phyloP scores from a whole-genome alignment of 2,329 filamentous ascomycete species.

The Dactylellina sp. region DNA sequence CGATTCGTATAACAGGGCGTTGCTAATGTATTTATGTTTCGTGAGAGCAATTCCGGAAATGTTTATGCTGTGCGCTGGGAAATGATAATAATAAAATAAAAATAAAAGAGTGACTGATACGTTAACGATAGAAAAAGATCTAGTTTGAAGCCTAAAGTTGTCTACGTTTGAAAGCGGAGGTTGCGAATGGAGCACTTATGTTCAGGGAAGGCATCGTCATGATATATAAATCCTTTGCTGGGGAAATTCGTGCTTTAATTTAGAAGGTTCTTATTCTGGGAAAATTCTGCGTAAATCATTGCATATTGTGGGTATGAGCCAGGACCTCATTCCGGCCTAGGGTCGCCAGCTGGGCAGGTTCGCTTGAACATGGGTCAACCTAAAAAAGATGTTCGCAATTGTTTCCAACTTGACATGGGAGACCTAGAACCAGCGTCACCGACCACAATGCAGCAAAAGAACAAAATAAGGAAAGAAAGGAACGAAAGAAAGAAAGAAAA shows the following conservation, averaged over 20 bases:
- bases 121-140: constrained; percentile 54
- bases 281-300: constrained; percentile 54
- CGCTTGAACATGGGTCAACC: constrained; percentile 56
- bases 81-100: constrained; percentile 38
- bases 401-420: constrained; percentile 57
- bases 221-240: constrained; percentile 56
- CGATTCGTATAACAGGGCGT: constrained; percentile 37
- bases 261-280: constrained; percentile 57
- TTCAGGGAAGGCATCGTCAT: constrained; percentile 45
- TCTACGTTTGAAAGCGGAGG: constrained; percentile 42
- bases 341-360: constrained; percentile 46
- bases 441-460: constrained; percentile 23
- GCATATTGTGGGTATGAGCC: constrained; percentile 51
- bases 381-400: constrained; percentile 57
- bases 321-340: constrained; percentile 56
- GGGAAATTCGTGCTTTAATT: constrained; percentile 56
- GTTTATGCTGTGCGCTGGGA: constrained; percentile 19
- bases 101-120: constrained; percentile 49
- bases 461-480: too few species aligned
- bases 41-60: constrained; percentile 22
- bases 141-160: constrained; percentile 38
- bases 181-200: constrained; percentile 38
- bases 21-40: constrained; percentile 33
- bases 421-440: constrained; percentile 51
- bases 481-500: constrained; percentile 10